A percentile compares a stretch with the other conserved stretches of the same genome.
Evolutionary conservation across 2,329 filamentous ascomycete species (phyloP).

Genomic region (Cordyceps cicadae): DNA sequence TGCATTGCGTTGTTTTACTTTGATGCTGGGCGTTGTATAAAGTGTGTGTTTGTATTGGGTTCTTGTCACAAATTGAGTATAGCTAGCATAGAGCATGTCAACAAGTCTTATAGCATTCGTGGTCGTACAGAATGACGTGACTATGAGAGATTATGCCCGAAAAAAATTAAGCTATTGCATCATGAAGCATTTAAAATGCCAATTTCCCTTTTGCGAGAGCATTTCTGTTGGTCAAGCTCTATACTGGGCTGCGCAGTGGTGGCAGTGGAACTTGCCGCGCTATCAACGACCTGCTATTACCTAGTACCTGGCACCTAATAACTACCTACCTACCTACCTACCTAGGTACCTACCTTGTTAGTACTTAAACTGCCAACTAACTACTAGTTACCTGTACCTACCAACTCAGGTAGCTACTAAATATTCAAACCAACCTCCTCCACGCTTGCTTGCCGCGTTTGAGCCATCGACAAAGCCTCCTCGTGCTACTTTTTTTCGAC

Average conservation of each 20-base stretch:
- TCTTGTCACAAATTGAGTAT: slow-evolving; percentile 1
- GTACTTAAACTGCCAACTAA: no score
- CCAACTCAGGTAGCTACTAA: no score
- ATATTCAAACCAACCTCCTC: no score
- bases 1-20: background rate
- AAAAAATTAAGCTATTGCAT: background rate
- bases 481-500: background rate
- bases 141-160: no score
- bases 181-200: no score
- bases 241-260: no score
- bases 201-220: no score
- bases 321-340: no score
- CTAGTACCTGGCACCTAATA: no score
- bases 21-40: background rate
- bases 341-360: no score
- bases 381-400: no score
- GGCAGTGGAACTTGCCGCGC: background rate
- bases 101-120: background rate
- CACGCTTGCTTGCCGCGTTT: background rate
- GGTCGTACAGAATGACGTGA: background rate
- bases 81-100: background rate
- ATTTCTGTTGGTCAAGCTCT: background rate
- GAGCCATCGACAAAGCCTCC: background rate
- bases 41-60: background rate
- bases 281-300: background rate